Conservation (phyloP, 148 eudicot genomes). For the Rhododendron henanense region DNA sequence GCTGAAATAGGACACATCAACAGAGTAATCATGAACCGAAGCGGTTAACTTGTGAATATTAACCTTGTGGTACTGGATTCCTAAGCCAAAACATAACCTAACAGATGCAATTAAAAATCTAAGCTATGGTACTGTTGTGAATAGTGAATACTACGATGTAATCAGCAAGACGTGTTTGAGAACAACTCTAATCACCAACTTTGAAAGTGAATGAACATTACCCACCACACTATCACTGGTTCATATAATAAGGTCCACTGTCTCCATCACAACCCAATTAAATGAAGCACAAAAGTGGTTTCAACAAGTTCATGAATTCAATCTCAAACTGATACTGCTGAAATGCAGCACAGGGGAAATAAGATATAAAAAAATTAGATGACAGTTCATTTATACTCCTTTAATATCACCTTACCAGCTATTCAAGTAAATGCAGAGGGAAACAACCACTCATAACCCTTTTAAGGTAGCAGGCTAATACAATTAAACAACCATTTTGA, state of each 20-base stretch:
- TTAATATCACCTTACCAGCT: background rate
- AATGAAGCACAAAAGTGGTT: background rate
- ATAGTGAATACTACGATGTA: background rate
- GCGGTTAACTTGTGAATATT: background rate
- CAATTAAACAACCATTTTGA: background rate
- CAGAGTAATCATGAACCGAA: background rate
- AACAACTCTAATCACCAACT: background rate
- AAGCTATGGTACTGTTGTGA: background rate
- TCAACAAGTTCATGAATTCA: constrained; percentile 3
- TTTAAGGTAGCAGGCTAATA: background rate
- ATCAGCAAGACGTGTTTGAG: background rate
- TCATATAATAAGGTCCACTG: background rate
- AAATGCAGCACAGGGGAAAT: background rate
- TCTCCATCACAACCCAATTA: background rate
- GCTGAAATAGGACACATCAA: background rate
- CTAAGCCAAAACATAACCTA: background rate
- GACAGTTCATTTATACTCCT: background rate
- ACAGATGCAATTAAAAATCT: background rate
- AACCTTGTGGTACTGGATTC: background rate
- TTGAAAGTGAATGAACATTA: background rate
- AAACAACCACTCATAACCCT: background rate
- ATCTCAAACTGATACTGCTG: background rate
- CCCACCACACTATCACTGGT: background rate
- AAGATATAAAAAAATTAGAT: background rate
- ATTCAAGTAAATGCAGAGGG: background rate